phyloP scores from a whole-genome alignment of 176 grass and related monocot species.

The Saccharum officinarum region DNA sequence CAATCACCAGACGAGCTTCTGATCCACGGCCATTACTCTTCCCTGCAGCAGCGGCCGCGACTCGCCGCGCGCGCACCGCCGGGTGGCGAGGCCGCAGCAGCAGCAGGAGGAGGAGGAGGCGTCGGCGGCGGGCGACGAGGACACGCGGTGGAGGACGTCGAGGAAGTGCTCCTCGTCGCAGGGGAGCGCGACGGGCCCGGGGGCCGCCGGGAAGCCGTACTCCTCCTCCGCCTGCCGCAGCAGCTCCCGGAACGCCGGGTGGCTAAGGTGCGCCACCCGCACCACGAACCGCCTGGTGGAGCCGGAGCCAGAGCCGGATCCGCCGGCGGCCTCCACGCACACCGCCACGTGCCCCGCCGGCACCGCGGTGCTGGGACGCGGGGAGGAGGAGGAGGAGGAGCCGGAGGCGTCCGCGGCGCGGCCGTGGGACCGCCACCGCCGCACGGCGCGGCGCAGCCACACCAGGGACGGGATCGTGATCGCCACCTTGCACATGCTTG shows the following conservation, averaged over 20 bases:
- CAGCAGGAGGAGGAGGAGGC: not conserved
- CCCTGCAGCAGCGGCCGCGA: conserved; percentile 40
- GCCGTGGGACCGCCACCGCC: conserved; percentile 19
- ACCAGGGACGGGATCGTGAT: conserved; percentile 36
- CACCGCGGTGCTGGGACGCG: not conserved
- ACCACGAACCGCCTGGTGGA: conserved; percentile 35
- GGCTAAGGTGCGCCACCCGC: conserved; percentile 32
- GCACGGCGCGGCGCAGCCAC: conserved; percentile 26
- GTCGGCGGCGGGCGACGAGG: not conserved
- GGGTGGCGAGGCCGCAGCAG: not conserved
- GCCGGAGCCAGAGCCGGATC: not conserved
- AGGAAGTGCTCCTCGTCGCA: conserved; percentile 44
- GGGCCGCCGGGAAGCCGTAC: conserved; percentile 36
- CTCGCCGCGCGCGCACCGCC: not conserved
- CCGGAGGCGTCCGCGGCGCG: not conserved
- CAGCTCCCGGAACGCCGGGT: conserved; percentile 48
- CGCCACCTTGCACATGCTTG: conserved; percentile 42
- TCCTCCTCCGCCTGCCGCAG: conserved; percentile 46
- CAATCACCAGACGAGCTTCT: conserved; percentile 36
- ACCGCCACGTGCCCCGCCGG: conserved; percentile 56
- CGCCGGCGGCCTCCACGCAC: not conserved
- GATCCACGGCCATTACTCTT: not conserved
- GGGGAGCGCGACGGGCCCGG: conserved; percentile 38
- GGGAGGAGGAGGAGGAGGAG: not conserved
- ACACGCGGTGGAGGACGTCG: conserved; percentile 42